A percentile compares a stretch with the other conserved stretches of the same genome.
Evolutionary conservation across 2,329 filamentous ascomycete species (phyloP).

Genomic region (Lachnellula arida): DNA sequence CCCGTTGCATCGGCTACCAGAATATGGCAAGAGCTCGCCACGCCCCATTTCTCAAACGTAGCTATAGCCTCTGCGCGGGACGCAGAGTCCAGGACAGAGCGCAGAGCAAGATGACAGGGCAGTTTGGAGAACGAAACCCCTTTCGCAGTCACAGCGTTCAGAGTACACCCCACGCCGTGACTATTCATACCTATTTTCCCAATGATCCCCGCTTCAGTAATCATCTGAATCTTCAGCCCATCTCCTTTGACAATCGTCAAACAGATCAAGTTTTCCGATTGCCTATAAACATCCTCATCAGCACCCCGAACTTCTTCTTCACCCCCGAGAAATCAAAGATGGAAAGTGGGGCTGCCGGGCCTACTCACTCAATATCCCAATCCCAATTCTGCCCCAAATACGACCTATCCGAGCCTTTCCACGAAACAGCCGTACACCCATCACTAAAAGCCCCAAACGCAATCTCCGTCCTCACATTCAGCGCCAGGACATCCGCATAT

Average conservation of each 20-base stretch:
- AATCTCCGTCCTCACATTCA: conserved; percentile 50
- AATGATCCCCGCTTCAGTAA: conserved; percentile 23
- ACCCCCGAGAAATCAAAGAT: not conserved
- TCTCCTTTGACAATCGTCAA: conserved; percentile 9
- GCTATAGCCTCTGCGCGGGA: conserved; percentile 41
- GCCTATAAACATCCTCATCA: not conserved
- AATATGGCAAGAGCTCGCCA: conserved; percentile 50
- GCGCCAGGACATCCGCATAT: conserved; percentile 42
- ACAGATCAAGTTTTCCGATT: conserved; percentile 8
- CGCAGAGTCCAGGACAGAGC: conserved; percentile 44
- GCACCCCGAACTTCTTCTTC: not conserved
- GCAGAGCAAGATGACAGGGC: conserved; percentile 51
- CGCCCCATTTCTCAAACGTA: conserved; percentile 41
- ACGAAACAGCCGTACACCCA: conserved; percentile 46
- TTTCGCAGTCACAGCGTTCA: conserved; percentile 50
- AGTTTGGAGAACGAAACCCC: conserved; percentile 42
- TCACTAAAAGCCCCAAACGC: conserved; percentile 46
- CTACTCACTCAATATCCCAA: conserved; percentile 15
- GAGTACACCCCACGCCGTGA: conserved; percentile 46
- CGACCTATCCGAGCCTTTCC: conserved; percentile 27
- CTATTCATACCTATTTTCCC: conserved; percentile 50
- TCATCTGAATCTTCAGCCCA: conserved; percentile 11
- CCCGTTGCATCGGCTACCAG: conserved; percentile 44
- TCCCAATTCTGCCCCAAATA: conserved; percentile 31
- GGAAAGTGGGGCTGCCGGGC: not conserved